Conservation (phyloP, 176 grass and related monocot species). For the Hordeum vulgare region DNA sequence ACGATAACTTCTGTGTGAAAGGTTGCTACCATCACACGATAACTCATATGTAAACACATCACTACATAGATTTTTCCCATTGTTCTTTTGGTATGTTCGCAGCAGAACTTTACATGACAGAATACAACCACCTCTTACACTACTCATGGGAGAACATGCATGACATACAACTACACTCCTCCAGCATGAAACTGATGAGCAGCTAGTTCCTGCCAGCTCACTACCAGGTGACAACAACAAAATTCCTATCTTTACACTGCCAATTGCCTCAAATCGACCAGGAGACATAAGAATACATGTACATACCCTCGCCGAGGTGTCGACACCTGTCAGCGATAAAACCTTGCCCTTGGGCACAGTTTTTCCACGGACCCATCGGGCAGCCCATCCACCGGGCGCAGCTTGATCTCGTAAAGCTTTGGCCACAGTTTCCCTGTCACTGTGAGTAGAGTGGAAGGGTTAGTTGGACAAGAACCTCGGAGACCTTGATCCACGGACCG, state of each 20-base stretch:
- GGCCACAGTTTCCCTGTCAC: slow-evolving; percentile 51
- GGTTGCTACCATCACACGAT: too few relatives aligned
- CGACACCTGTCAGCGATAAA: slow-evolving; percentile 21
- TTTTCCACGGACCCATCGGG: slow-evolving; percentile 37
- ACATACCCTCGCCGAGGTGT: not conserved
- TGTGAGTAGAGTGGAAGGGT: not conserved
- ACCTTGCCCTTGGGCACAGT: slow-evolving; percentile 34
- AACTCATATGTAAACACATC: too few relatives aligned
- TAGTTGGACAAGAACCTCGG: not conserved
- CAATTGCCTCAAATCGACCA: not conserved
- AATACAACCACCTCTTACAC: slow-evolving; percentile 11
- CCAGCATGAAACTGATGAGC: not conserved
- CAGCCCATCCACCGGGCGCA: slow-evolving; percentile 25
- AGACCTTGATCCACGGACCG: not conserved
- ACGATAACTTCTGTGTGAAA: too few relatives aligned
- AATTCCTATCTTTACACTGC: not conserved
- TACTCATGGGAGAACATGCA: not conserved
- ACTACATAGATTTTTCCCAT: too few relatives aligned
- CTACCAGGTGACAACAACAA: not conserved
- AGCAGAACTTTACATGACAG: not conserved
- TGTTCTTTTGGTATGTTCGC: not conserved
- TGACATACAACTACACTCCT: slow-evolving; percentile 11
- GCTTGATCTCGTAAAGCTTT: slow-evolving; percentile 48
- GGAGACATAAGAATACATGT: not conserved
- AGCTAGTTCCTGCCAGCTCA: not conserved